These are phyloP conservation scores for Geotrichum phurueaensis DNA, from an alignment of 1,139 yeast species.

Conservation along the genomic window DNA sequence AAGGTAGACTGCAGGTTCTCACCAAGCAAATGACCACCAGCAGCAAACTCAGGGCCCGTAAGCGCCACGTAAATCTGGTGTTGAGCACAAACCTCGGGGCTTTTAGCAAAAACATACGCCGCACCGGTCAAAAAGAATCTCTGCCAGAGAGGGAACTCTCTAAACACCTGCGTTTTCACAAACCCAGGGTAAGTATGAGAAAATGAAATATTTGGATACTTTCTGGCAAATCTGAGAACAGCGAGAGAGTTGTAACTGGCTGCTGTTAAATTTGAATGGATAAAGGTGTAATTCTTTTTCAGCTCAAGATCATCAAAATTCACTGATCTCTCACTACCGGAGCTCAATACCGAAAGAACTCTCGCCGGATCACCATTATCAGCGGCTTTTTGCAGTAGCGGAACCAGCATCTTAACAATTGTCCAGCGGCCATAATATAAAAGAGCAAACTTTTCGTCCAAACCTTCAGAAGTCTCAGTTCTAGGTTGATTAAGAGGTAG, in stretches of 20 bases:
- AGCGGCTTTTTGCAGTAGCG: conserved; percentile 26
- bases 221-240: conserved; percentile 24
- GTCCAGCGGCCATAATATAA: conserved; percentile 32
- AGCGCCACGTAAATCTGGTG: conserved; percentile 24
- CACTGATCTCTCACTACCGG: conserved; percentile 26
- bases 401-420: conserved; percentile 24
- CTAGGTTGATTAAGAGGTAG: conserved; percentile 22
- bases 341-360: conserved; percentile 29
- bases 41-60: conserved; percentile 22
- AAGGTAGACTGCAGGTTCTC: conserved; percentile 18
- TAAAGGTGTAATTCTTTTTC: conserved; percentile 21
- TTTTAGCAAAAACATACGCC: conserved; percentile 12
- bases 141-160: conserved; percentile 24
- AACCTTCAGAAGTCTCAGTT: conserved; percentile 30
- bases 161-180: conserved; percentile 25
- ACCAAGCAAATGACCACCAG: conserved; percentile 24
- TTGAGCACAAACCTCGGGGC: conserved; percentile 25
- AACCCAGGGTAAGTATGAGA: conserved; percentile 31
- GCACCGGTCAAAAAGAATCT: conserved; percentile 12
- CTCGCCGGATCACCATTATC: conserved; percentile 27
- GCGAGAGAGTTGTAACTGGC: conserved; percentile 26
- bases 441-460: conserved; percentile 28
- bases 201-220: conserved; percentile 29
- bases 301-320: conserved; percentile 27
- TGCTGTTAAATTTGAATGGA: background rate